These are phyloP conservation scores for Apophysomyces elegans DNA, from an alignment of 371 early-diverging fungal genomes.

Conservation along the genomic window DNA sequence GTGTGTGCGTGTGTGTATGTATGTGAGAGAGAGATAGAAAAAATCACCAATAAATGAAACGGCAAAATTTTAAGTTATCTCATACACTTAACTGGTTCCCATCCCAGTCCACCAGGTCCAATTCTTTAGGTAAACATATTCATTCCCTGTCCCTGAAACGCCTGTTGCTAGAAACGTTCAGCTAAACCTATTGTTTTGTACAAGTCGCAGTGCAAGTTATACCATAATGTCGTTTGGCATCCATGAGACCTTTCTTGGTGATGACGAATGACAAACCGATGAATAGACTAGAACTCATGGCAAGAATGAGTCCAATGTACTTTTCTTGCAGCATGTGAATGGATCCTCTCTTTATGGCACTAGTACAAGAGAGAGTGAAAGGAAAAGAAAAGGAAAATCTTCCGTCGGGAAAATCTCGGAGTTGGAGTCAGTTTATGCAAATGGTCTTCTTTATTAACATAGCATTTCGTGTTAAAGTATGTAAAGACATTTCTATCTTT, in stretches of 20 bases:
- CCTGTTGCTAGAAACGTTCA: slow-evolving; percentile 16
- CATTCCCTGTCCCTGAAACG: slow-evolving; percentile 69
- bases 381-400: background rate
- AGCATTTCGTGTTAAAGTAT: too few relatives aligned
- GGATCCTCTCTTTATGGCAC: background rate
- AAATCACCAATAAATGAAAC: background rate
- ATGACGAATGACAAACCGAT: slow-evolving; percentile 86
- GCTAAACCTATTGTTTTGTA: slow-evolving; percentile 2
- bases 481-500: too few relatives aligned
- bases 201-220: slow-evolving; percentile 16
- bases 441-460: too few relatives aligned
- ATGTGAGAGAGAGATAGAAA: too few relatives aligned
- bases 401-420: background rate
- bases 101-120: slow-evolving; percentile 93
- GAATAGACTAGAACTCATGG: slow-evolving; percentile 78
- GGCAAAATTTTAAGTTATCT: background rate
- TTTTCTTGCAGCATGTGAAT: slow-evolving; percentile 66
- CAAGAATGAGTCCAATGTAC: slow-evolving; percentile 84
- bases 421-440: too few relatives aligned
- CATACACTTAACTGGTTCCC: slow-evolving; percentile 67
- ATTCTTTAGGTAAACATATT: slow-evolving; percentile 77
- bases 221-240: slow-evolving; percentile 23
- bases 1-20: too few relatives aligned
- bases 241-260: slow-evolving; percentile 79
- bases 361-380: too few relatives aligned